A percentile compares a stretch with the other conserved stretches of the same genome.
phyloP scores from a whole-genome alignment of 139 green algal genomes.

The Picochlorum sp. region DNA sequence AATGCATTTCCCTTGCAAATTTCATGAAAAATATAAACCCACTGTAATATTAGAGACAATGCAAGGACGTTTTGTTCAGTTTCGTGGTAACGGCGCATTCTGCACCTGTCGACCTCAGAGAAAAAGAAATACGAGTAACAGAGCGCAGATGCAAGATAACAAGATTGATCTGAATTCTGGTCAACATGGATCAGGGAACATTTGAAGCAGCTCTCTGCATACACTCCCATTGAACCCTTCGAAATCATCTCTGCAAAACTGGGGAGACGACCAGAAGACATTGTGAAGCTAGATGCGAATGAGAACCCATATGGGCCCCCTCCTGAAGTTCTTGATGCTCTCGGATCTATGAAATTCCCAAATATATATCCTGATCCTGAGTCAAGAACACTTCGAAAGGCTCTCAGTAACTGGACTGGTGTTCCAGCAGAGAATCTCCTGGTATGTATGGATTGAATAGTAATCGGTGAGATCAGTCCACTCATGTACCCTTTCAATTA shows the following conservation, averaged over 20 bases:
- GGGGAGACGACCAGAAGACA: conserved; percentile 72
- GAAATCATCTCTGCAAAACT: conserved; percentile 78
- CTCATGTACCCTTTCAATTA: background rate
- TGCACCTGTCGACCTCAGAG: no score
- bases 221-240: conserved; percentile 98
- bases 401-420: conserved; percentile 57
- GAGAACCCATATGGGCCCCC: conserved; percentile 98
- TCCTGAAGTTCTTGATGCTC: conserved; percentile 80
- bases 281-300: conserved; percentile 99
- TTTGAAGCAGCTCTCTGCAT: conserved; percentile 79
- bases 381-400: conserved; percentile 62
- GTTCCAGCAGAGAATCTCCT: conserved; percentile 84
- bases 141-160: background rate
- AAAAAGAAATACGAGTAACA: background rate
- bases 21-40: background rate
- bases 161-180: background rate
- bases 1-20: conserved; percentile 1
- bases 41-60: conserved; percentile 7
- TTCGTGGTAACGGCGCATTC: background rate
- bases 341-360: conserved; percentile 82
- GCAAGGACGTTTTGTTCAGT: background rate
- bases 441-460: conserved; percentile 37
- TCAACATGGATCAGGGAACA: conserved; percentile 77
- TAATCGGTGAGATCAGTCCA: background rate
- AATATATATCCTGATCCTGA: conserved; percentile 99